These are phyloP conservation scores for Puccinellia tenuiflora DNA, from an alignment of 176 grass and related monocot genomes.

Conservation along the genomic window DNA sequence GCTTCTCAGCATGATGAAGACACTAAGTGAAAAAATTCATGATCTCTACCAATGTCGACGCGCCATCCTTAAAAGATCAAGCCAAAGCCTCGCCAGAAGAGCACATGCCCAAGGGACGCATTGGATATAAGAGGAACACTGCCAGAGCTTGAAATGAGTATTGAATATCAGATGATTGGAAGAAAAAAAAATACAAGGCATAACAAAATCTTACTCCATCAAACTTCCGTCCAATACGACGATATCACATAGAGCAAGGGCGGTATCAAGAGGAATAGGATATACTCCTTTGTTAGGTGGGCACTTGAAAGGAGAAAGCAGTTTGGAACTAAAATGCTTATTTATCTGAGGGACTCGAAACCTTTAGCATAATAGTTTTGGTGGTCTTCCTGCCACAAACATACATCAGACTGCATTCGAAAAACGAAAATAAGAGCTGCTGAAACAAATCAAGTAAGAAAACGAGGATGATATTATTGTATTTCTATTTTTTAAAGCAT, in stretches of 20 bases:
- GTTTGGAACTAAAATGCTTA: background rate
- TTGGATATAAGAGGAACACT: background rate
- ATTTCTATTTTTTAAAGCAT: too few species aligned
- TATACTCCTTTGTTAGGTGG: background rate
- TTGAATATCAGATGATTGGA: background rate
- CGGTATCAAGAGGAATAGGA: background rate
- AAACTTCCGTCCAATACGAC: background rate
- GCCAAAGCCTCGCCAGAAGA: background rate
- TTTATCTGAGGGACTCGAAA: too few species aligned
- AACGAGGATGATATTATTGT: too few species aligned
- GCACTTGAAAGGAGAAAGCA: background rate
- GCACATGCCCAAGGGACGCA: background rate
- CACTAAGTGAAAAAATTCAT: background rate
- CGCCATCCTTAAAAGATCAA: background rate
- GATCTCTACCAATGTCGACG: background rate
- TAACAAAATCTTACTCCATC: background rate
- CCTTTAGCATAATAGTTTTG: too few species aligned
- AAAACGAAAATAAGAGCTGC: too few species aligned
- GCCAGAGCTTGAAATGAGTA: background rate
- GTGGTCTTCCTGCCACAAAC: too few species aligned
- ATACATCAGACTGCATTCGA: too few species aligned
- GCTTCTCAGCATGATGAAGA: background rate
- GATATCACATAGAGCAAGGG: background rate
- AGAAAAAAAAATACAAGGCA: background rate
- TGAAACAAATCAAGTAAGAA: too few species aligned